A percentile compares a stretch with the other conserved stretches of the same genome.
Evolutionary conservation across 805 yeast species (phyloP).

Genomic region (Suhomyces emberorum): DNA sequence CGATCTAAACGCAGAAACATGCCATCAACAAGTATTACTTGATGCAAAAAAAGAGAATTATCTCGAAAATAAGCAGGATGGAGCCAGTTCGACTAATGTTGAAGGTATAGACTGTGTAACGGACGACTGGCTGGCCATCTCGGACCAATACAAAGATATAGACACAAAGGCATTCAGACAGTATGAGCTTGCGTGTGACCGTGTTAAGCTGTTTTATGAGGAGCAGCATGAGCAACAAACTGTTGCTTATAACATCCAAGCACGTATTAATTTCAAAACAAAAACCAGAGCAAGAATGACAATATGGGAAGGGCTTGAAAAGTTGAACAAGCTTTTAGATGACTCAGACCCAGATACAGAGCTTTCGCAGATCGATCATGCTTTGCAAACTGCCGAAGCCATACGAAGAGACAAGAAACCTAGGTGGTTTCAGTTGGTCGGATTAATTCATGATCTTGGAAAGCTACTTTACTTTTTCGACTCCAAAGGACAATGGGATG

Average conservation of each 20-base stretch:
- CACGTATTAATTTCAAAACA: constrained; percentile 67
- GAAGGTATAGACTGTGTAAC: not conserved
- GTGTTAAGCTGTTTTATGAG: constrained; percentile 62
- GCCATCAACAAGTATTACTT: too few species aligned
- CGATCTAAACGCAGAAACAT: not conserved
- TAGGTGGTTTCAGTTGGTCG: constrained; percentile 73
- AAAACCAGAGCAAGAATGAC: constrained; percentile 64
- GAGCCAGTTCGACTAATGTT: not conserved
- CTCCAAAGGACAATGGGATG: constrained; percentile 78
- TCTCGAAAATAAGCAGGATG: not conserved
- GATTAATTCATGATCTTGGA: constrained; percentile 69
- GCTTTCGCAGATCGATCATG: constrained; percentile 71
- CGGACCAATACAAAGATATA: constrained; percentile 28
- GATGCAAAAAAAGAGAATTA: not conserved
- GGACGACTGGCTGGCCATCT: constrained; percentile 24
- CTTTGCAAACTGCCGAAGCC: constrained; percentile 73
- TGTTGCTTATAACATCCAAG: constrained; percentile 69
- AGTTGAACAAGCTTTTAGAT: constrained; percentile 59
- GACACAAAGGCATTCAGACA: constrained; percentile 52
- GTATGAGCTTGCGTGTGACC: constrained; percentile 64
- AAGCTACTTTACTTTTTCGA: constrained; percentile 66
- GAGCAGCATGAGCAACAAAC: constrained; percentile 71
- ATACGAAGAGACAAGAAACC: constrained; percentile 66
- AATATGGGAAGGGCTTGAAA: constrained; percentile 67
- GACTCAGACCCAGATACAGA: constrained; percentile 77